These are phyloP conservation scores for Neofusicoccum ribis DNA, from an alignment of 2,329 filamentous ascomycete species.

Conservation along the genomic window DNA sequence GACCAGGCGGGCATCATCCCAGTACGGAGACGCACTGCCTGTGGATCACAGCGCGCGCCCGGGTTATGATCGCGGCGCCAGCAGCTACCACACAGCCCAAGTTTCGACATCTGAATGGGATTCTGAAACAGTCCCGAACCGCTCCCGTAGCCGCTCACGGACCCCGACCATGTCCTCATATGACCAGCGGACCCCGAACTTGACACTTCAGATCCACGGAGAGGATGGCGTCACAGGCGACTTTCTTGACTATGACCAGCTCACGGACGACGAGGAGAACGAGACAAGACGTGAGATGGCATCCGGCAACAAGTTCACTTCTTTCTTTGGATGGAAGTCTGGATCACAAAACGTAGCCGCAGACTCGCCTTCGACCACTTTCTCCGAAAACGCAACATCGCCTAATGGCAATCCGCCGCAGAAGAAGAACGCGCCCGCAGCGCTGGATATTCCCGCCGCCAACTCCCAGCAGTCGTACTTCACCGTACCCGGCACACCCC, in stretches of 20 bases:
- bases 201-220: constrained; percentile 33
- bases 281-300: constrained; percentile 23
- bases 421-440: constrained; percentile 40
- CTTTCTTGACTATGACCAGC: constrained; percentile 36
- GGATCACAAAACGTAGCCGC: constrained; percentile 51
- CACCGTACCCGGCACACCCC: constrained; percentile 49
- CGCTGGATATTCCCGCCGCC: constrained; percentile 53
- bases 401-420: constrained; percentile 48
- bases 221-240: constrained; percentile 37
- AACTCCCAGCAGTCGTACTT: constrained; percentile 47
- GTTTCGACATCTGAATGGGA: constrained; percentile 30
- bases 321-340: constrained; percentile 68
- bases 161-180: constrained; percentile 41
- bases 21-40: constrained; percentile 19
- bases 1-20: constrained; percentile 20
- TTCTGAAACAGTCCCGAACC: constrained; percentile 25
- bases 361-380: constrained; percentile 62
- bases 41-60: constrained; percentile 24
- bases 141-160: constrained; percentile 29
- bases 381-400: constrained; percentile 59
- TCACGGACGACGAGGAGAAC: constrained; percentile 29
- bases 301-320: constrained; percentile 57
- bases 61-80: constrained; percentile 39
- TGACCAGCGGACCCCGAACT: constrained; percentile 31
- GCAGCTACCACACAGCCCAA: constrained; percentile 33